These are phyloP conservation scores for Chrysosphaeria jannelii DNA, from an alignment of 2,329 filamentous ascomycete species.

Conservation along the genomic window DNA sequence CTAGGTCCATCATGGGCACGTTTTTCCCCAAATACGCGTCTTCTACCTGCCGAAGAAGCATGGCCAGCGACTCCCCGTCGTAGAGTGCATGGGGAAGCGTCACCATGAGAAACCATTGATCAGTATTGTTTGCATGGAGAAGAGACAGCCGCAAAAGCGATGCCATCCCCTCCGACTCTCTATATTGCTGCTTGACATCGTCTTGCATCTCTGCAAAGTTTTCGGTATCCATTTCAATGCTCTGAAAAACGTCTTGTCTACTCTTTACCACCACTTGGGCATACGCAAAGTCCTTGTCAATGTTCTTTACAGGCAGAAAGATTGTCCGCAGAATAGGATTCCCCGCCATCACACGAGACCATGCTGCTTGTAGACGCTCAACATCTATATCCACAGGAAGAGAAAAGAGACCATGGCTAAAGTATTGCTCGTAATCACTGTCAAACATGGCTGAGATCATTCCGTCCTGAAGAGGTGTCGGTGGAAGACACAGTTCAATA, in stretches of 20 bases:
- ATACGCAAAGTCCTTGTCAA: constrained; percentile 7
- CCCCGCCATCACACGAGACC: constrained; percentile 22
- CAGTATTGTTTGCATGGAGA: constrained; percentile 7
- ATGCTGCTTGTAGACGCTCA: constrained; percentile 25
- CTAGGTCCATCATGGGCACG: too few relatives aligned
- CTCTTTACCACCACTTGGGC: neutral
- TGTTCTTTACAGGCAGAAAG: constrained; percentile 36
- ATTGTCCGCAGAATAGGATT: constrained; percentile 48
- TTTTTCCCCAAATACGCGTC: too few relatives aligned
- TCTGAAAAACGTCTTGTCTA: too few relatives aligned
- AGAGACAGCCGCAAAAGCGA: constrained; percentile 20
- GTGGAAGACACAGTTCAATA: constrained; percentile 33
- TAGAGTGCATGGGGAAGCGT: constrained; percentile 72
- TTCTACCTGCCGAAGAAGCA: constrained; percentile 42
- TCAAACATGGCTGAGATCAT: constrained; percentile 60
- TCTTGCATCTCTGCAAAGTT: constrained; percentile 11
- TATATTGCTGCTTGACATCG: constrained; percentile 11
- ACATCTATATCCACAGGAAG: constrained; percentile 24
- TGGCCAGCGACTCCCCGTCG: constrained; percentile 54
- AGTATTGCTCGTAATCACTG: constrained; percentile 48
- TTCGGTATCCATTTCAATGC: too few relatives aligned
- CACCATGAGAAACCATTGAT: constrained; percentile 19
- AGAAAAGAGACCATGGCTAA: constrained; percentile 53
- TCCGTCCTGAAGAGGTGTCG: constrained; percentile 61
- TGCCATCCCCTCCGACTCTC: constrained; percentile 8